phyloP scores from a whole-genome alignment of 2,329 filamentous ascomycete species.

The Curvularia spicifera region DNA sequence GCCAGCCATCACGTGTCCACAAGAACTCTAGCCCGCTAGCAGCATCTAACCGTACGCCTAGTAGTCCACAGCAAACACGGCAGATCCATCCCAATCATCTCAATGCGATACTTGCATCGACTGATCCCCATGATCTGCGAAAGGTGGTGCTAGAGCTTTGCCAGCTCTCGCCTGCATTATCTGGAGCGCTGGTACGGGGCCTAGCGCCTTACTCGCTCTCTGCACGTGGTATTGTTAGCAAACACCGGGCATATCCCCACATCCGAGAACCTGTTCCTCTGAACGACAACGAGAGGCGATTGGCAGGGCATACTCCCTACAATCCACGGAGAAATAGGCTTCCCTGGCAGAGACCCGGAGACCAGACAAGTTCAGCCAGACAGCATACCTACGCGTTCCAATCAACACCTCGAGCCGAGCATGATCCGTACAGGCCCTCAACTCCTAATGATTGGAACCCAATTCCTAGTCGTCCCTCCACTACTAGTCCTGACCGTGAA shows the following conservation, averaged over 20 bases:
- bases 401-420: conserved; percentile 18
- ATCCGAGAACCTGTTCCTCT: no score
- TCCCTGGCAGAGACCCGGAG: background rate
- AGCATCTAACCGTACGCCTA: background rate
- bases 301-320: background rate
- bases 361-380: background rate
- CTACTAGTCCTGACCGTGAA: conserved; percentile 20
- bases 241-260: conserved; percentile 12
- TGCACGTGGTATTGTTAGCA: conserved; percentile 30
- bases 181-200: conserved; percentile 42
- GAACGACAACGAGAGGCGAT: conserved; percentile 2
- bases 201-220: conserved; percentile 39
- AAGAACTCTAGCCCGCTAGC: conserved; percentile 2
- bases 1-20: conserved; percentile 4
- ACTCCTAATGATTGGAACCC: background rate
- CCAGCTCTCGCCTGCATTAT: conserved; percentile 40
- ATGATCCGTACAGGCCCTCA: conserved; percentile 11
- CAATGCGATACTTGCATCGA: conserved; percentile 36
- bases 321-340: background rate
- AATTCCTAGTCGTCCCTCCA: background rate
- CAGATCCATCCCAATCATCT: conserved; percentile 36
- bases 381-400: conserved; percentile 5
- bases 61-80: conserved; percentile 16
- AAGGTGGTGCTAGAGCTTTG: conserved; percentile 39
- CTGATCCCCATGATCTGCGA: conserved; percentile 24